Evolutionary conservation across 257 asterid species (phyloP), one percentile per base, ranked within the genome.

Genomic region (Galeopsis tetrahit): DNA sequence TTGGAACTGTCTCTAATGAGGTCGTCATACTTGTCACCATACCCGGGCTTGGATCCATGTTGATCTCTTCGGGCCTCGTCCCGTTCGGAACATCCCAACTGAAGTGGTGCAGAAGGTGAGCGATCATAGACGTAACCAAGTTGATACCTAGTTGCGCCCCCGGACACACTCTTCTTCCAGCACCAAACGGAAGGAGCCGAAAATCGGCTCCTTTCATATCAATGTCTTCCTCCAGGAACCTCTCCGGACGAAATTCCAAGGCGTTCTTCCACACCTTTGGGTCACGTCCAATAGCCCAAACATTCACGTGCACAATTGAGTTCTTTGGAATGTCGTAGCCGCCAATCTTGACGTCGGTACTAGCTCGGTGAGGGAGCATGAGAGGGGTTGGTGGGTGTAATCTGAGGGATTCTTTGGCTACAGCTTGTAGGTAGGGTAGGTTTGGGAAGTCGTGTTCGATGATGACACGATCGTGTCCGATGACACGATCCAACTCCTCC

Each of bases 281-380:
- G 69, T 89, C 94, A 4, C 94, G 90, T 7, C 83, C 94, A 13
- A 89, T 77, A 1, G 96, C 94, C 96, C 96, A 89, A 4, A 89
- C 94, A 7, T 89, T 89, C 6, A 89, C 96, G 4, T 85, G 56
- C 56, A 49, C 56, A 0, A 49, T 2, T n/a, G 56, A 14, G 3
- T 49, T 28, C 28, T 49, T 49, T 2, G 56, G 56, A 28, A 49
- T n/a, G 56, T 49, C 7, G 56, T 49, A 49, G 56, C 56, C 56
- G 28, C 56, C 56, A 3, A 49, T 4, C 9, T 49, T 49, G 28
- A 49, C 56, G 28, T 1, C 28, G 8, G 56, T 2, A 49, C 6
- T 49, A 9, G 56, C 56, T 14, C 56, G 56, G 9, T 49, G 56
- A 49, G 56, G 56, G 56, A 49, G 56, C 56, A 49, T 49, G 56